Base-by-base conservation (phyloP, 352 stramenopile genomes). In the Phytophthora boehmeriae region DNA sequence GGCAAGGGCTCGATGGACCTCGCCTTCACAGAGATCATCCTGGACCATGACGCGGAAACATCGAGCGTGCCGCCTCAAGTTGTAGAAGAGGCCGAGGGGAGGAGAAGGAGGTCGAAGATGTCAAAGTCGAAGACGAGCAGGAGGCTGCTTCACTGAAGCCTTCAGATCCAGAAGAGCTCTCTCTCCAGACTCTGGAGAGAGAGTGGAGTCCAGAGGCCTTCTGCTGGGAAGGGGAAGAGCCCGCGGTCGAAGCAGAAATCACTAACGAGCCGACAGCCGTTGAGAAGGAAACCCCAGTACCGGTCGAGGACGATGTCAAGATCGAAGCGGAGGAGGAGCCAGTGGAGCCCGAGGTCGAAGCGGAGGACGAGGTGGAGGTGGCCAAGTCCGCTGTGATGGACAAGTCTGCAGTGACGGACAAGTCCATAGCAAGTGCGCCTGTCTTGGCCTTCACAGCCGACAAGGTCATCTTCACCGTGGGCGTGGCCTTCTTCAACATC, bases 401-500 rank as follows among this genome's bases (percentile, higher is more conserved):
- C 14, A 54, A 54, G 32, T 54, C 48, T 6, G 17, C 34, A 10
- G 17, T 35, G 42, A 13, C 5, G 10, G 46, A 52, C 17, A 38
- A 27, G 34, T 45, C 39, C 39, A 61, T 50, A n/a, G 47, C 54
- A 10, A 41, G 11, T 2, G 28, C 50, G n/a, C 25, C 55, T 3
- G 56, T 55, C 1, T 70, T 83, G 49, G 71, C 66, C n/a, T 76
- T 76, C 38, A 28, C 25, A 17, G 63, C 63, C 47, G 75, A 86
- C 19, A 73, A 76, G 23, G 71, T 77, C 38, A 59, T 77, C 2
- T 83, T 82, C 25, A 62, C 36, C 2, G 48, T 72, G 14, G 68
- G 63, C 49, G 41, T 76, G 22, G 68, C 68, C 27, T 88, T 75
- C 69, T 90, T 86, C 70, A 72, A 77, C 64, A 79, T 83, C 57